Evolutionary conservation across 306 rosid species (phyloP).

Genomic region (Prosopis cineraria): DNA sequence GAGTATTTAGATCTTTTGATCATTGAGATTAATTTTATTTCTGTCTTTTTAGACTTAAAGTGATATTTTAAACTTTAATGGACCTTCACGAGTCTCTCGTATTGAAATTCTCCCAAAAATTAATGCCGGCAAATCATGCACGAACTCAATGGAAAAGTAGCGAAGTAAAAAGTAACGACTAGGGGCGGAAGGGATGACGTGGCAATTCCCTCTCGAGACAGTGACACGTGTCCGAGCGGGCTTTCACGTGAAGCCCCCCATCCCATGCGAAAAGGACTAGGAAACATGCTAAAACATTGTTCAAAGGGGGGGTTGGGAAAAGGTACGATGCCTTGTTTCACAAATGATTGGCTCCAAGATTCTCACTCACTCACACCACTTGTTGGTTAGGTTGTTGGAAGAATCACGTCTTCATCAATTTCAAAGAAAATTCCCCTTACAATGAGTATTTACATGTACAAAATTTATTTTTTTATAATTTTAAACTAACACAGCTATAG

Average conservation of each 20-base stretch:
- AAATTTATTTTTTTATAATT: too few species aligned
- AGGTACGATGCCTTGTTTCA: background rate
- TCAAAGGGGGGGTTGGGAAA: background rate
- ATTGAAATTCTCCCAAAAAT: too few species aligned
- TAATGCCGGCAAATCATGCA: too few species aligned
- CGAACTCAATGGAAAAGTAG: background rate
- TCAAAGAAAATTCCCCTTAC: background rate
- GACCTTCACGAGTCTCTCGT: too few species aligned
- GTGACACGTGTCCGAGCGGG: background rate
- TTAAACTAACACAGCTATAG: too few species aligned
- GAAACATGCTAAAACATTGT: background rate
- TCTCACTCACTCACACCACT: background rate
- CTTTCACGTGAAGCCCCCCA: constrained; percentile 2
- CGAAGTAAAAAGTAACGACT: background rate
- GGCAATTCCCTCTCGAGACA: background rate
- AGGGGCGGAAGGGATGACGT: background rate
- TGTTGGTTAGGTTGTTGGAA: background rate
- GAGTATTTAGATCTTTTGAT: too few species aligned
- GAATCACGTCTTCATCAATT: background rate
- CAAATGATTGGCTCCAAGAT: background rate
- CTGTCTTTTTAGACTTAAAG: too few species aligned
- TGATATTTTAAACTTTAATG: too few species aligned
- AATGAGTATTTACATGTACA: too few species aligned
- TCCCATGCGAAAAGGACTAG: background rate
- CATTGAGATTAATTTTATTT: too few species aligned